A percentile compares a stretch with the other conserved stretches of the same genome.
Evolutionary conservation across 2,329 filamentous ascomycete species (phyloP).

Genomic region (Periconia sp.): DNA sequence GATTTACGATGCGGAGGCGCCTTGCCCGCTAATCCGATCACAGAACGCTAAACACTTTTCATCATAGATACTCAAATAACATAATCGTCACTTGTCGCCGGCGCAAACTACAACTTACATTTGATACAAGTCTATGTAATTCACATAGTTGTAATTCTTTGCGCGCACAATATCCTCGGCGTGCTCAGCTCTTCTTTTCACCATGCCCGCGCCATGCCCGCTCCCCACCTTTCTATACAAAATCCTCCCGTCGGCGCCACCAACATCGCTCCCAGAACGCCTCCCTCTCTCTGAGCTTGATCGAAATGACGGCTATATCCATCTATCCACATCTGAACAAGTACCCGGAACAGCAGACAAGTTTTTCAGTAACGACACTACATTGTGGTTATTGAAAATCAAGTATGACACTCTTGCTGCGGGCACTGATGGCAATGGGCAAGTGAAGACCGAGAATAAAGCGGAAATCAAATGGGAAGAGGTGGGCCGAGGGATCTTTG

Average conservation of each 20-base stretch:
- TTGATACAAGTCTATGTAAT: too few species aligned
- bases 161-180: too few species aligned
- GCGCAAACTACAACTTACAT: too few species aligned
- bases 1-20: neutral
- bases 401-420: conserved; percentile 52
- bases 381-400: conserved; percentile 62
- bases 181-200: too few species aligned
- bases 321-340: conserved; percentile 64
- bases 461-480: conserved; percentile 61
- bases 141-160: too few species aligned
- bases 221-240: conserved; percentile 60
- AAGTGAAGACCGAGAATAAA: conserved; percentile 24
- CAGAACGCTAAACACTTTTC: too few species aligned
- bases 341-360: conserved; percentile 41
- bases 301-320: conserved; percentile 65
- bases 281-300: conserved; percentile 67
- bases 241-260: conserved; percentile 61
- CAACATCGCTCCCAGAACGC: conserved; percentile 58
- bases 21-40: too few species aligned
- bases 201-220: conserved; percentile 40
- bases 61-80: too few species aligned
- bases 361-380: conserved; percentile 39
- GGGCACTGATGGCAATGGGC: conserved; percentile 35
- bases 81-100: too few species aligned
- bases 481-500: conserved; percentile 55